Evolutionary conservation across 805 yeast genomes (phyloP), one percentile per base, ranked within the genome.

Genomic region (Saccharomycopsis sp.): DNA sequence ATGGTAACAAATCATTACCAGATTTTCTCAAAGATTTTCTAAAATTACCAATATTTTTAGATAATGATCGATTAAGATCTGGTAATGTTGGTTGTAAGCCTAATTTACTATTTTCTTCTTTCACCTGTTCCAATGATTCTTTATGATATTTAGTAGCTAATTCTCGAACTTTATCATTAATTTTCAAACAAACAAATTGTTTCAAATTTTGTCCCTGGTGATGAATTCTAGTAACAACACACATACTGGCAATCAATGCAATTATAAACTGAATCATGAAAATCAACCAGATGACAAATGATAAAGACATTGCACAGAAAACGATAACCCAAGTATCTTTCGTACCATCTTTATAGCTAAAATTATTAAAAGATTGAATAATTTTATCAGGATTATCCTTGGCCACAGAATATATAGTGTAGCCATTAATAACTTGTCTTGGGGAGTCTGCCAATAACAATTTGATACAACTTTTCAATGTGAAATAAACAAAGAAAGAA

Each of bases 361-460:
- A 53, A 4, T 57, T 48, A 32, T 59, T 56, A 40, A 58, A 43
- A 22, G 67, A 55, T 2, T 53, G 59, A 22, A 65, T 53, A 42
- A 69, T 60, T 22, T 55, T 52, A 13, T 56, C 59, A 4, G 56
- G 47, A 28, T 59, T 58, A 14, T 63, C 54, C 11, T 70, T 56
- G 16, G 73, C 56, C 3, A 72, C 75, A 2, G 78, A 71, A 62
- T 70, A 74, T 17, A 82, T 63, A 0, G 96, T 85, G 53, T 84
- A 65, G 22, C 88, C 83, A 57, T 87, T 87, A 51, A 87, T 74
- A 1, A 85, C 80, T 62, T 87, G 96, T 62, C 96, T 76, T 20
- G 96, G 96, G 14, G 88, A 72, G 53, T 87, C 95, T 0, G 95
- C 88, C 37, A 85, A 65, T 7, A 86, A 54, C 53, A 86, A 71